phyloP scores from a whole-genome alignment of 352 stramenopile species.

The Globisporangium radiosum region DNA sequence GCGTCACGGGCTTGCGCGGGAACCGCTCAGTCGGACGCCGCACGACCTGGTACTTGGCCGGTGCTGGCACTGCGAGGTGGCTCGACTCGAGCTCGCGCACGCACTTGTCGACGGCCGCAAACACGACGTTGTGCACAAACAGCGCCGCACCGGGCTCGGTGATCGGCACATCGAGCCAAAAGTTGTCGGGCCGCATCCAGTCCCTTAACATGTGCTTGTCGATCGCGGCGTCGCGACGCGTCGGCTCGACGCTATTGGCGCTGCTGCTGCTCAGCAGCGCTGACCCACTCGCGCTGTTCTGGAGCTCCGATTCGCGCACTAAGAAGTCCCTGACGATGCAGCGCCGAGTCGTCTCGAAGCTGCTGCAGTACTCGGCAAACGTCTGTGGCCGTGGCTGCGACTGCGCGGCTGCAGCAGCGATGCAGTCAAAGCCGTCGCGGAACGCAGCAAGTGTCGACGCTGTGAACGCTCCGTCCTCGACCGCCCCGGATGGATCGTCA shows the following conservation, averaged over 20 bases:
- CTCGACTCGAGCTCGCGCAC: conserved; percentile 57
- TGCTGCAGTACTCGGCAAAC: conserved; percentile 23
- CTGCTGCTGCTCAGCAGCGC: neutral
- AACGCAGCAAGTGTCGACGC: conserved; percentile 2
- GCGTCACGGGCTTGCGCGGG: conserved; percentile 41
- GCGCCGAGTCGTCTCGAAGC: conserved; percentile 18
- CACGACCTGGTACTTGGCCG: conserved; percentile 78
- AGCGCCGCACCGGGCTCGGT: conserved; percentile 39
- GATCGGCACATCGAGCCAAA: conserved; percentile 54
- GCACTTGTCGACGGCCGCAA: conserved; percentile 52
- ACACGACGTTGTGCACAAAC: conserved; percentile 46
- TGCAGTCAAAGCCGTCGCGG: conserved; percentile 3
- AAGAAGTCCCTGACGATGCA: conserved; percentile 18
- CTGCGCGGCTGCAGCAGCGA: neutral
- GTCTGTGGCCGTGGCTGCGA: conserved; percentile 4
- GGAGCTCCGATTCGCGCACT: conserved; percentile 5
- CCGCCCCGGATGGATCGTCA: neutral
- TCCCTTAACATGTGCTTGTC: conserved; percentile 17
- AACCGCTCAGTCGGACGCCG: conserved; percentile 57
- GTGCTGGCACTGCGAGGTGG: conserved; percentile 45
- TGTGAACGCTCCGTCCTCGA: neutral
- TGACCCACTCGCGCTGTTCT: neutral
- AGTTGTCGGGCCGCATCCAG: conserved; percentile 24
- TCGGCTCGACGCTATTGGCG: neutral
- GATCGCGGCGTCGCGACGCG: neutral